Evolutionary conservation across 2,329 filamentous ascomycete genomes (phyloP), one percentile per base, ranked within the genome.

Genomic region (Mycosphaerella sp.): DNA sequence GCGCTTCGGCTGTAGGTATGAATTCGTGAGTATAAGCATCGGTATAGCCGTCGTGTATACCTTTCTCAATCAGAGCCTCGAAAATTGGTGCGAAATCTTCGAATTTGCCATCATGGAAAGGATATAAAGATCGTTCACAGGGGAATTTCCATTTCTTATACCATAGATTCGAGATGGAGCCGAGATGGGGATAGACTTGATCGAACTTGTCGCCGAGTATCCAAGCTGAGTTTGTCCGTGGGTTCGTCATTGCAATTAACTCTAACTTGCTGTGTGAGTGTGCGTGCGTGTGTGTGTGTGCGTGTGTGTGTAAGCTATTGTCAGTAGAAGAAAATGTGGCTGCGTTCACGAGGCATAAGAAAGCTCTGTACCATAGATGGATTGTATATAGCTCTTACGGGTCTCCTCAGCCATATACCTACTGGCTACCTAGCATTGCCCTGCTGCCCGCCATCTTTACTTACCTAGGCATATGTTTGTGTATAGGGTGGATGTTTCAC

Each of bases 111-210:
- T 60, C 58, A 25, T 60, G 58, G 45, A 68, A 68, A 1, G 60
- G 60, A 48, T 67, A 65, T 27, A 66, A 61, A 8, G 57, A 62
- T 12, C 60, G 48, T 41, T 64, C 59, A 53, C 60, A 65, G 9
- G 64, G 64, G 42, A 66, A 65, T 40, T 65, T 66, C 67, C 66
- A 69, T 49, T 69, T 70, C 51, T 64, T 66, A 45, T 61, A 59
- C 68, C 68, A 69, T 28, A 86, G 70, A 8, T 76, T 76, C 62
- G 78, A 72, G 58, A 84, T 81, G 18, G 77, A 78, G 30, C 75
- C 71, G 58, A 83, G 79, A 62, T 84, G 81, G 16, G 80, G 74
- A 41, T 75, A 73, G 41, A 71, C 64, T 28, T 72, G 69, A 50
- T 74, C 64, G 59, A 77, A 74, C 46, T 71, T 72, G 48, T 75